Percentiles rank a stretch among this genome's conserved stretches.
Evolutionary conservation across 1,139 yeast genomes (phyloP).

Genomic region (Hyphopichia khmerensis): DNA sequence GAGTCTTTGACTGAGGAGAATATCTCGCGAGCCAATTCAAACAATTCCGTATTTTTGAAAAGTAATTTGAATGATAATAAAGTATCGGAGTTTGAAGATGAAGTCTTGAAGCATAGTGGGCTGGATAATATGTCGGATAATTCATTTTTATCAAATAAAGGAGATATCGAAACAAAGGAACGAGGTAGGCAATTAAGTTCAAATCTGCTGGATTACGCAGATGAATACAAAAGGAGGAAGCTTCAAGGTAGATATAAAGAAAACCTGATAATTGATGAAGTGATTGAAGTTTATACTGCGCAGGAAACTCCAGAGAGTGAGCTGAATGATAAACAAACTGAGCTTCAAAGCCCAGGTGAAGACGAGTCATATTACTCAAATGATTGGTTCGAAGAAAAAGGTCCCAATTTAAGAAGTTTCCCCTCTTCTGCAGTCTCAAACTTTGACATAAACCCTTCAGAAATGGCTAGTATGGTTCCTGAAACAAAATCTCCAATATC

Average conservation of each 20-base stretch:
- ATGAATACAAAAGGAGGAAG: not conserved
- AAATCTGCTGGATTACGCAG: not conserved
- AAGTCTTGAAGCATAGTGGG: too few species aligned
- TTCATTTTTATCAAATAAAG: too few species aligned
- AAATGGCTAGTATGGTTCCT: slow-evolving; percentile 1
- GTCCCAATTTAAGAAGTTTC: not conserved
- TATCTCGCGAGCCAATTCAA: too few species aligned
- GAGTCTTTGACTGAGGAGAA: too few species aligned
- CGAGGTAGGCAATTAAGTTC: not conserved
- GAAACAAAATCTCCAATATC: too few species aligned
- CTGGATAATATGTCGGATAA: too few species aligned
- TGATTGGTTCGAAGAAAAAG: slow-evolving; percentile 8
- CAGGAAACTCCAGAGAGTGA: not conserved
- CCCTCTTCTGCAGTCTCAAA: not conserved
- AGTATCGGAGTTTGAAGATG: too few species aligned
- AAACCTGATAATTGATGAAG: slow-evolving; percentile 6
- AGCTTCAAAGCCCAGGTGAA: slow-evolving; percentile 7
- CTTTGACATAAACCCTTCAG: not conserved
- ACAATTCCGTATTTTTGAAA: too few species aligned
- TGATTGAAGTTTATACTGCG: slow-evolving; percentile 9
- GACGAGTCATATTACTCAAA: slow-evolving; percentile 10
- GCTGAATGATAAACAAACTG: not conserved
- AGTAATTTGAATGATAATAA: too few species aligned
- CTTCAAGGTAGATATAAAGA: not conserved
- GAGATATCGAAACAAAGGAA: not conserved